Evolutionary conservation across 352 stramenopile species (phyloP).

Genomic region (Thalassiosira exigua): DNA sequence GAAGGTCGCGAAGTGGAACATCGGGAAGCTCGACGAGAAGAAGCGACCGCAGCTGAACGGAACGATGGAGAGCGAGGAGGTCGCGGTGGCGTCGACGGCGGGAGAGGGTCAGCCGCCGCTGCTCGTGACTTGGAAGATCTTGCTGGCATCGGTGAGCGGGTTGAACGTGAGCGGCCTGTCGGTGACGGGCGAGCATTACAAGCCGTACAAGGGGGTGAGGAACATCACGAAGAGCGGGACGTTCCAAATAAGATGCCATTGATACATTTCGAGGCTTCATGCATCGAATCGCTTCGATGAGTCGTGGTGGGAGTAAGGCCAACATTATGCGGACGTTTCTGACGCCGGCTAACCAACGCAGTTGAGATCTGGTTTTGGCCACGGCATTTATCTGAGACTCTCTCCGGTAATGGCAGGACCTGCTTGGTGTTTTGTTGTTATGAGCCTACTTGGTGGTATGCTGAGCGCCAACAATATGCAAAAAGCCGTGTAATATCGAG

Average conservation of each 20-base stretch:
- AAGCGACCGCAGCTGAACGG: constrained; percentile 91
- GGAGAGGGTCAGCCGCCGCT: constrained; percentile 93
- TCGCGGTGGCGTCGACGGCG: constrained; percentile 12
- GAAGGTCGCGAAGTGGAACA: constrained; percentile 93
- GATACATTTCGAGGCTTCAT: too few relatives aligned
- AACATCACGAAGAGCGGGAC: constrained; percentile 95
- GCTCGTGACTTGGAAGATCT: constrained; percentile 95
- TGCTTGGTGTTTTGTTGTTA: too few relatives aligned
- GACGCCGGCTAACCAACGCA: too few relatives aligned
- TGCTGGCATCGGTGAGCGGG: constrained; percentile 94
- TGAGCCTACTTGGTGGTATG: too few relatives aligned
- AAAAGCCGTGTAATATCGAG: too few relatives aligned
- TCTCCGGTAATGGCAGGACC: too few relatives aligned
- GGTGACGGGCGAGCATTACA: constrained; percentile 96
- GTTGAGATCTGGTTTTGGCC: too few relatives aligned
- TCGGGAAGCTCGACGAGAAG: constrained; percentile 92
- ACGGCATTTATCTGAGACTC: too few relatives aligned
- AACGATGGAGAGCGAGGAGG: constrained; percentile 90
- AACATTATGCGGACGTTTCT: too few relatives aligned
- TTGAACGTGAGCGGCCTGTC: constrained; percentile 94
- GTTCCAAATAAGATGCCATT: constrained; percentile 95
- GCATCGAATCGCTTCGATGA: too few relatives aligned
- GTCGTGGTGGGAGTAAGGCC: too few relatives aligned
- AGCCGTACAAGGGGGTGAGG: constrained; percentile 97
- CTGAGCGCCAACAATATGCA: too few relatives aligned